Evolutionary conservation across 805 yeast species (phyloP).

Genomic region (Hanseniaspora mollemarum): DNA sequence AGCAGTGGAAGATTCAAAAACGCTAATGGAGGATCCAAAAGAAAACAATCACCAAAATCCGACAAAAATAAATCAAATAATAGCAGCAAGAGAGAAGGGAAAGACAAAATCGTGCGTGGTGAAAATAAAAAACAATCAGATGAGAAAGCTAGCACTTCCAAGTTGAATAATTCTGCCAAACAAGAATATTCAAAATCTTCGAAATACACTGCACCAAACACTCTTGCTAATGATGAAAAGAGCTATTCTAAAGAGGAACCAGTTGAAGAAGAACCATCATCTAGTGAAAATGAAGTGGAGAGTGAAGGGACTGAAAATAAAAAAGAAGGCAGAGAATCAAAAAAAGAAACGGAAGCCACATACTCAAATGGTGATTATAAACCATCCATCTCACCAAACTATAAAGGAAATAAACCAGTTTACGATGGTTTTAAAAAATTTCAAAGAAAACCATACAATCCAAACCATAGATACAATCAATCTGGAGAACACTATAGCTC

Average conservation of each 20-base stretch:
- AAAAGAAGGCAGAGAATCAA: neutral
- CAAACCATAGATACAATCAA: neutral
- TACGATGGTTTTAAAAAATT: neutral
- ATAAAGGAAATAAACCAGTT: constrained; percentile 6
- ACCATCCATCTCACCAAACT: constrained; percentile 15
- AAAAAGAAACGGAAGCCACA: neutral
- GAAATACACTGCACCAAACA: neutral
- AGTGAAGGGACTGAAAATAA: no score
- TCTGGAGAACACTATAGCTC: neutral
- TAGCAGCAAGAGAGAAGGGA: neutral
- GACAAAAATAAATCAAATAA: neutral
- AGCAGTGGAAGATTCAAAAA: neutral
- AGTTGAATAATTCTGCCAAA: neutral
- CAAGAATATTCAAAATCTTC: no score
- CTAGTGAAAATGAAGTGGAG: no score
- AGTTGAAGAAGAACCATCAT: neutral
- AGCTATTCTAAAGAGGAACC: neutral
- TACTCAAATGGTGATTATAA: neutral
- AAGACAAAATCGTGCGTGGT: neutral
- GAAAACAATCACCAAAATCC: neutral
- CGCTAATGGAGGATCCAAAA: neutral
- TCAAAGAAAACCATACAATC: neutral
- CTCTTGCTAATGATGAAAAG: neutral
- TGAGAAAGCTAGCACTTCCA: neutral
- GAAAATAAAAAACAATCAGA: neutral